Conservation (phyloP, 78 protist genomes). For the Blattamonas nauphoetae region DNA sequence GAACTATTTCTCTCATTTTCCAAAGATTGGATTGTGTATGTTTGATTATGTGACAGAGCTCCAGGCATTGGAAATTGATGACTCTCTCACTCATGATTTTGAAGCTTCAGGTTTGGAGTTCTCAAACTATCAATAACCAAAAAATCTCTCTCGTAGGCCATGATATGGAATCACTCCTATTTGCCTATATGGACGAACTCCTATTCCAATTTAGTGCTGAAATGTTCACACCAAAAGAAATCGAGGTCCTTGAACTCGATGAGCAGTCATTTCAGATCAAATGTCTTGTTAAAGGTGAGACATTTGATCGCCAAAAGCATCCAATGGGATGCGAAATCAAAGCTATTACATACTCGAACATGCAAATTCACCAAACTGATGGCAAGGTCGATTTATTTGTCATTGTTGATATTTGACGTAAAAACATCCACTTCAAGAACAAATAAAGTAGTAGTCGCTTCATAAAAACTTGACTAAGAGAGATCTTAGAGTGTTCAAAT, state of each 20-base stretch:
- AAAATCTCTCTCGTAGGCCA: background rate
- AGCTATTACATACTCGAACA: conserved; percentile 47
- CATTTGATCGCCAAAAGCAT: conserved; percentile 17
- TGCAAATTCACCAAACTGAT: conserved; percentile 10
- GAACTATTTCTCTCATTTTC: background rate
- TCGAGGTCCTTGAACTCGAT: background rate
- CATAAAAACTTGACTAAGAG: no score
- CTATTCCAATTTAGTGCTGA: conserved; percentile 17
- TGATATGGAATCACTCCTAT: conserved; percentile 4
- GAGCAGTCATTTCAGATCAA: background rate
- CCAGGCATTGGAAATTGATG: background rate
- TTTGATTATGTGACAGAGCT: conserved; percentile 5
- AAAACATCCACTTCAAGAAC: background rate
- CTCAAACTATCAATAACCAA: background rate
- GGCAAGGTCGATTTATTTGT: background rate
- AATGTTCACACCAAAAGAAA: background rate
- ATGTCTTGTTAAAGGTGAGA: conserved; percentile 15
- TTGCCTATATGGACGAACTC: conserved; percentile 14
- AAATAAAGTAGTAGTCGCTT: no score
- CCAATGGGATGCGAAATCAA: conserved; percentile 39
- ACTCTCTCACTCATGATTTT: background rate
- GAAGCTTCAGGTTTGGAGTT: background rate
- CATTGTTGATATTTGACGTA: conserved; percentile 31
- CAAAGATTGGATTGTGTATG: background rate
- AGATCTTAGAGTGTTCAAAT: no score